Evolutionary conservation across 2,329 filamentous ascomycete species (phyloP), one percentile per base, ranked within the genome.

Genomic region (Fusarium longipes): DNA sequence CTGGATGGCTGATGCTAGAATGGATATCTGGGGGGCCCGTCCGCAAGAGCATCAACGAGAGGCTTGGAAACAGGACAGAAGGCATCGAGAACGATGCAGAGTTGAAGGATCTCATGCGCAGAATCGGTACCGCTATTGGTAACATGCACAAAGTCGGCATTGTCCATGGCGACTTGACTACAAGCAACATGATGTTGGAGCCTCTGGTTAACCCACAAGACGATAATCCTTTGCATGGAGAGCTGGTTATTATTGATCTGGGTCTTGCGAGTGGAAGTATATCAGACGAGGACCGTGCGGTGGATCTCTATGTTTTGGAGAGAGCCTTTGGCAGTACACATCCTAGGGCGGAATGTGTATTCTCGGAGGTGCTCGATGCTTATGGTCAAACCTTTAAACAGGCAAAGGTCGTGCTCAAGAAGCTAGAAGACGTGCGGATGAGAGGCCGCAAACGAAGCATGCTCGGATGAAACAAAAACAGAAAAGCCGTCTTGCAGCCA

Each of bases 381-480:
- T 99, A 99, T 80, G 85, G 82, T 50, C 84, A 86, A 68, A 87
- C 86, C 32, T 95, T 91, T 75, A 93, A 93, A 80, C 91, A 91
- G 17, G 91, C 92, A 1, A 86, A 82, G 57, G 82, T 87, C 20
- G 93, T 94, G 22, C 79, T 99, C 76, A 93, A 88, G 81, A 91
- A 90, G 77, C 79, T 99, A 64, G 93, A 97, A 77, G 95, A 97
- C 68, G 96, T 99, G 44, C 88, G 96, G 76, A 88, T 97, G 89
- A 89, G 96, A 77, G 96, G 96, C 5, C 86, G 96, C 76, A 99
- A 99, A 87, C 91, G 93, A 79, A 98, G 93, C 77, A 99, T 99
- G 96, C 77, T 99, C 70, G 96, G 96, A 27, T 98, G 45, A 69
- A 75, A 54, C n/a, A 56, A 40, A 61, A 48, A 58, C 36, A 67